Base-by-base conservation (phyloP, 129 eudicot species). In the Tagetes erecta region DNA sequence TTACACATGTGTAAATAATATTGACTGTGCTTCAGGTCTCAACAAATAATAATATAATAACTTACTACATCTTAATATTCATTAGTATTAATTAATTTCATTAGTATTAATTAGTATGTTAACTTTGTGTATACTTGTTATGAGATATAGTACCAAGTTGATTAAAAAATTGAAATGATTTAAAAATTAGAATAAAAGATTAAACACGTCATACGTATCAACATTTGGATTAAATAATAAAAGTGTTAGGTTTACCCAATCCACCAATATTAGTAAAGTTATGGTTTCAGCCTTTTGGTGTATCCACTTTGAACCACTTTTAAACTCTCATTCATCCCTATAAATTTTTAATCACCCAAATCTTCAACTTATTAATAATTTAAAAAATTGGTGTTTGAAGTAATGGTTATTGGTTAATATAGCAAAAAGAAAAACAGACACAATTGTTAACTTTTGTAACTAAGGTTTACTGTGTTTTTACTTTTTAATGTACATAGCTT, bases 161-260 rank as follows among this genome's bases (percentile, higher is more conserved):
- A 13, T 5, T 44, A 27, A 59, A 45, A 73, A 45, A 73, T 8
- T 62, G 35, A 36, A 59, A 33, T 60, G 2, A 13, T 5, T 44
- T 10, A 59, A 45, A 73, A 45, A 73, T 8, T 62, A 14, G 14
- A 59, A 33, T 13, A 72, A 73, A 33, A 62, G 60, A 33, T 13
- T 56, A 60, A 33, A 62, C 38, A 73, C 78, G 78, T 62, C 78
- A 73, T 47, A 41, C 78, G 35, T 60, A 47, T 73, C 78, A 47
- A 60, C 34, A 12, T 35, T 47, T 34, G 77, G 50, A 45, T 44
- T 64, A 51, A 40, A 27, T 53, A 30, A 67, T 20, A 66, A 56
- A 6, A 52, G 67, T 53, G 74, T 76, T 76, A 76, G 80, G 80
- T 76, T 64, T 76, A 76, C 80, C 73, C 66, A 75, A 75, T 66